phyloP scores from a whole-genome alignment of 1,284 basidiomycete genomes.

The Cutaneotrichosporon dermatis region DNA sequence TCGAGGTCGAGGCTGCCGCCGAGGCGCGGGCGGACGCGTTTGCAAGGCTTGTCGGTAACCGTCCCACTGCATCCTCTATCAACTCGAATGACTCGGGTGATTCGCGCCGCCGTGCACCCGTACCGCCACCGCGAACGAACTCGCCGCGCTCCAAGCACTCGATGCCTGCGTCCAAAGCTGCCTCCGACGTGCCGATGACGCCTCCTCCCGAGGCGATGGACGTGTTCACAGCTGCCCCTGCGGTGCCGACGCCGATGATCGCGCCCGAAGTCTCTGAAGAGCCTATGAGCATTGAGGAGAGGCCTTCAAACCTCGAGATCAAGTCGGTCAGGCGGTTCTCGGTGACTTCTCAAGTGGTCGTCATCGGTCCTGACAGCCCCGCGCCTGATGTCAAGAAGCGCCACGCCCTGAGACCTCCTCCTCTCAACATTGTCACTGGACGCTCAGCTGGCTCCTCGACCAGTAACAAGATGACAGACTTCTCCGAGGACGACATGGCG shows the following conservation, averaged over 20 bases:
- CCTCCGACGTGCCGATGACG: not conserved
- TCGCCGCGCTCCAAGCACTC: conserved; percentile 2
- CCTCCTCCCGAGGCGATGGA: conserved; percentile 5
- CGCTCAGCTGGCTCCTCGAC: not conserved
- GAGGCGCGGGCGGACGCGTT: conserved; percentile 13
- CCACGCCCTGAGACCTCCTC: not conserved
- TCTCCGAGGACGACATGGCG: not conserved
- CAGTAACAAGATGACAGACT: not conserved
- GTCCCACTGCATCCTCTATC: not conserved
- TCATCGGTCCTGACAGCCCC: not conserved
- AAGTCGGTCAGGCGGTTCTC: conserved; percentile 1
- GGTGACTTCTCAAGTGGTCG: not conserved
- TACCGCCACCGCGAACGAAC: conserved; percentile 1
- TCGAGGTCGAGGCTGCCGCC: conserved; percentile 1
- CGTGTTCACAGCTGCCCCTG: not conserved
- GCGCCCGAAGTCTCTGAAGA: conserved; percentile 5
- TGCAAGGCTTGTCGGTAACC: conserved; percentile 4
- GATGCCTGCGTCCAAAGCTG: not conserved
- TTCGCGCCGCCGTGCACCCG: conserved; percentile 2
- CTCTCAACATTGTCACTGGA: not conserved
- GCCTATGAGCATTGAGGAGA: not conserved
- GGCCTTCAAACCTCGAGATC: not conserved
- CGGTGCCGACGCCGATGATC: not conserved
- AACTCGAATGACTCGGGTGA: not conserved
- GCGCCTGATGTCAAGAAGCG: too few species aligned